These are phyloP conservation scores for Xerophyta viscosa DNA, from an alignment of 106 monocot species.

Conservation along the genomic window DNA sequence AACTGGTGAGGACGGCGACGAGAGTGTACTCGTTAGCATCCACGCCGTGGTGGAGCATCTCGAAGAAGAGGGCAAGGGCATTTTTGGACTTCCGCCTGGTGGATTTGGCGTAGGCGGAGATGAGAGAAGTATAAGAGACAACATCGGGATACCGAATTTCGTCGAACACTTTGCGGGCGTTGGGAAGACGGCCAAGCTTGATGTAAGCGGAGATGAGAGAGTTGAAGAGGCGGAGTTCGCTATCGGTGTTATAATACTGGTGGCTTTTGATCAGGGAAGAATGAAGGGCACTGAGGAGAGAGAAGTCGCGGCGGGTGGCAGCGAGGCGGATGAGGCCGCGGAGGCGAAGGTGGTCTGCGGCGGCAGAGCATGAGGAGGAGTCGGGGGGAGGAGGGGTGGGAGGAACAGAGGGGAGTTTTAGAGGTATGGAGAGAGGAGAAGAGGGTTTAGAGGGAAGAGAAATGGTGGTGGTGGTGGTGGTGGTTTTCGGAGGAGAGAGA, in stretches of 20 bases:
- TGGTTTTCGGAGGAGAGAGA: not conserved
- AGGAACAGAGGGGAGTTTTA: not conserved
- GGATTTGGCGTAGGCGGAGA: constrained; percentile 55
- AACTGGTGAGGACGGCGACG: constrained; percentile 52
- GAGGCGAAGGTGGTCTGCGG: constrained; percentile 1
- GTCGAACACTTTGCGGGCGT: constrained; percentile 57
- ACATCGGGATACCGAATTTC: constrained; percentile 40
- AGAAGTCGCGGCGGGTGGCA: constrained; percentile 20
- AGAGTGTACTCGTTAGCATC: constrained; percentile 46
- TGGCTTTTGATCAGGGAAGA: constrained; percentile 30
- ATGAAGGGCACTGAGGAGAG: constrained; percentile 41
- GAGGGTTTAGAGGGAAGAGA: not conserved
- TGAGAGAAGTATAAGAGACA: constrained; percentile 44
- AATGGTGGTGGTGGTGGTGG: not conserved
- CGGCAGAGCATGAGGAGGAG: too few relatives aligned
- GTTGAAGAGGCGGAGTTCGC: constrained; percentile 29
- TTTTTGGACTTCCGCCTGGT: not conserved
- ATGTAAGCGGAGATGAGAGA: constrained; percentile 46
- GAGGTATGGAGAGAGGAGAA: not conserved
- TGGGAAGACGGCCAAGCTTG: constrained; percentile 24
- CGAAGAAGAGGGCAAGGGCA: constrained; percentile 29
- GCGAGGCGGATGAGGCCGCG: constrained; percentile 41
- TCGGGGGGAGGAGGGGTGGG: not conserved
- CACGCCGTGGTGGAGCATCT: constrained; percentile 35
- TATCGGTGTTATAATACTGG: not conserved